These are phyloP conservation scores for Metschnikowia chrysomelidarum DNA, from an alignment of 805 yeast species.

Conservation along the genomic window DNA sequence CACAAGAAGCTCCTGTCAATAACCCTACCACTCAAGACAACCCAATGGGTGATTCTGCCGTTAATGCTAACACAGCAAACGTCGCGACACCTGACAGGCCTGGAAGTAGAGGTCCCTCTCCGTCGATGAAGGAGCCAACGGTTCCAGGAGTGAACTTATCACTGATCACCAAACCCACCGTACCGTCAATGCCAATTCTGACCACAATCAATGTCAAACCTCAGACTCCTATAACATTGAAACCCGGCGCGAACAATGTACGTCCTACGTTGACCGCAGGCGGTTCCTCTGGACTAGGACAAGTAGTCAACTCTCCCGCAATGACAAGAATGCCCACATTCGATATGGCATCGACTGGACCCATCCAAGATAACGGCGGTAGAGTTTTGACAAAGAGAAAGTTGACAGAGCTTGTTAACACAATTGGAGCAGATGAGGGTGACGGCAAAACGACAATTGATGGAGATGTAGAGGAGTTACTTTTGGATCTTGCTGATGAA, in stretches of 20 bases:
- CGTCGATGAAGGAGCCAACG: conserved; percentile 14
- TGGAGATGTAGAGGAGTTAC: conserved; percentile 91
- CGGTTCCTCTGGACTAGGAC: conserved; percentile 69
- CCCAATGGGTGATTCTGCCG: conserved; percentile 4
- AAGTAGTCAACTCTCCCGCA: conserved; percentile 67
- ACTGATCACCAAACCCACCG: conserved; percentile 49
- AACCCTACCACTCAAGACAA: conserved; percentile 13
- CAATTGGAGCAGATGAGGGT: conserved; percentile 82
- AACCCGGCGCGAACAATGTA: conserved; percentile 45
- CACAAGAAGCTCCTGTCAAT: conserved; percentile 16
- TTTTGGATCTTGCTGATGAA: conserved; percentile 93
- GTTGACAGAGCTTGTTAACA: conserved; percentile 78
- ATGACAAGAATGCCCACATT: conserved; percentile 72
- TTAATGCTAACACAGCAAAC: conserved; percentile 3
- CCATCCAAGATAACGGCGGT: conserved; percentile 57
- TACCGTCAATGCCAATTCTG: conserved; percentile 72
- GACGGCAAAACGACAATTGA: conserved; percentile 89
- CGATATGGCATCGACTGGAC: conserved; percentile 50
- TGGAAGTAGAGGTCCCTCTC: conserved; percentile 9
- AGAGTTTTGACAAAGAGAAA: conserved; percentile 87
- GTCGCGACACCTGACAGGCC: conserved; percentile 5
- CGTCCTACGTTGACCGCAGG: conserved; percentile 88
- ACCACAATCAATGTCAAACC: conserved; percentile 62
- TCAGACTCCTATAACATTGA: conserved; percentile 62
- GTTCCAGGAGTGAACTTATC: conserved; percentile 29